Evolutionary conservation across 495 filamentous ascomycete genomes (phyloP), one percentile per base, ranked within the genome.

Genomic region (Opeltia flavorubescens): DNA sequence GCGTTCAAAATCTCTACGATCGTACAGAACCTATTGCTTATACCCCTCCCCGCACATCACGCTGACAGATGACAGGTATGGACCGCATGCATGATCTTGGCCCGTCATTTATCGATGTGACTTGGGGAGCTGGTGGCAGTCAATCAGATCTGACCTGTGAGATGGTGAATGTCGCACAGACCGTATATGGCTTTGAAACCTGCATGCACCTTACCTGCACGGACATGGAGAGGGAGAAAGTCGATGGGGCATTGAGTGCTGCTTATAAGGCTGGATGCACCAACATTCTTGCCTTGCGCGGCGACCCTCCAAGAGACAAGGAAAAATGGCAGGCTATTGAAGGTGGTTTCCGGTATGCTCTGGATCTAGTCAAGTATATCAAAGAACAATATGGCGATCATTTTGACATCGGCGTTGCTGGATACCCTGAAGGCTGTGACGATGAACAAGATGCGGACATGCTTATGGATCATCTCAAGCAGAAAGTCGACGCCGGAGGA

Each of bases 151-250:
- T 99, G 58, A 99, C 93, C 9, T 88, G 82, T 62, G 93, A 99
- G 58, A 99, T 99, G 93, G 89, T 99, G 46, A 80, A 83, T 42
- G 86, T 93, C 46, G 91, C 93, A 35, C 93, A 99, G 65, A 84
- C 88, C n/a, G 85, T 87, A 33, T 89, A 94, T 59, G 93, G 93
- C 6, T 70, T 99, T 35, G 93, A 99, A 68, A 96, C 93, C 6
- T 95, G 89, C 66, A 99, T 99, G 93, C 93, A 99, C 58, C 66
- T 99, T 53, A 99, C 93, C 2, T 99, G 93, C 64, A 99, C 93
- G 34, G 93, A 95, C 60, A 99, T 99, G 93, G 86, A 81, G 8
- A 74, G 75, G 56, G 83, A 84, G 23, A 94, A 86, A 65, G 81
- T 99, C 50, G 86, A 96, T 55, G 75, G 83, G 24, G 93, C 91